These are phyloP conservation scores for Monascus purpureus DNA, from an alignment of 495 filamentous ascomycete genomes.

Conservation along the genomic window DNA sequence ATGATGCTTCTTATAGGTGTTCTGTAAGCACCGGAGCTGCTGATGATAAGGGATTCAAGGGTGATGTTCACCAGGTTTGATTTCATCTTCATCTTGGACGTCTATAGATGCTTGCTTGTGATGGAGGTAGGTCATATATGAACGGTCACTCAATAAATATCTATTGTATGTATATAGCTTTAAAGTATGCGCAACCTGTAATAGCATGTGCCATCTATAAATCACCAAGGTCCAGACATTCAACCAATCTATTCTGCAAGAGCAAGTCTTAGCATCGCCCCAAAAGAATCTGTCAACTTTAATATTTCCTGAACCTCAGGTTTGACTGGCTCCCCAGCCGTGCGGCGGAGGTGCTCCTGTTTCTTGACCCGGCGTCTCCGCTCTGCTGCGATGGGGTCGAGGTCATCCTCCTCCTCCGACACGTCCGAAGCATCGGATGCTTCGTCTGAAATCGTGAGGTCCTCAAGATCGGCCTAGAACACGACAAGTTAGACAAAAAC, in stretches of 20 bases:
- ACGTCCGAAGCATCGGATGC: slow-evolving; percentile 52
- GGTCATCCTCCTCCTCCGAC: slow-evolving; percentile 58
- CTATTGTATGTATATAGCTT: too few species aligned
- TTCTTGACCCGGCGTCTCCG: slow-evolving; percentile 56
- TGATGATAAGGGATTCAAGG: too few species aligned
- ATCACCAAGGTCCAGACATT: too few species aligned
- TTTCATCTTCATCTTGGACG: too few species aligned
- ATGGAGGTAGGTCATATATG: too few species aligned
- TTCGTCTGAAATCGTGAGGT: slow-evolving; percentile 63
- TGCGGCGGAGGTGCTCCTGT: slow-evolving; percentile 65
- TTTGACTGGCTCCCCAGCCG: slow-evolving; percentile 82
- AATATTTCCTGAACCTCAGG: slow-evolving; percentile 64
- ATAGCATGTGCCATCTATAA: too few species aligned
- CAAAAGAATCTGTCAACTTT: slow-evolving; percentile 64
- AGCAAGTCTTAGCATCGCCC: slow-evolving; percentile 73
- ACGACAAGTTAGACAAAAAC: slow-evolving; percentile 7
- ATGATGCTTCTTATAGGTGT: too few species aligned
- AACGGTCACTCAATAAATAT: too few species aligned
- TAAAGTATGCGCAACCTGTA: too few species aligned
- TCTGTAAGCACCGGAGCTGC: too few species aligned
- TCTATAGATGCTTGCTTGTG: too few species aligned
- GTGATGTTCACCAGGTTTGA: too few species aligned
- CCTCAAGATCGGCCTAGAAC: slow-evolving; percentile 54
- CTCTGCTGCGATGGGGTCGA: slow-evolving; percentile 80
- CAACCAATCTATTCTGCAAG: slow-evolving; percentile 70